These are phyloP conservation scores for Vaccinium vitisidaea DNA, from an alignment of 148 eudicot species.

Conservation along the genomic window DNA sequence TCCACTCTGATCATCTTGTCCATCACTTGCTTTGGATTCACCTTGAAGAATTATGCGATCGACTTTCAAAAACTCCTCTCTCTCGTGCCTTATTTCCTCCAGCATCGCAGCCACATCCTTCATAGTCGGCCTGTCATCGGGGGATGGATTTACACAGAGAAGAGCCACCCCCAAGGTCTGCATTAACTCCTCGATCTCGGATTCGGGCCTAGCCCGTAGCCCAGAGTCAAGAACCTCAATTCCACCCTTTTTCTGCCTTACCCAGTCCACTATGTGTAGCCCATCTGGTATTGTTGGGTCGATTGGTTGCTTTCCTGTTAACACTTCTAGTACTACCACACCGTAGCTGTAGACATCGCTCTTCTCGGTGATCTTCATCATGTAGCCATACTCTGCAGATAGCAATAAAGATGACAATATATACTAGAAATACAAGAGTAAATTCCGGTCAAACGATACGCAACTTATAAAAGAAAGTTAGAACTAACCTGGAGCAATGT, in stretches of 20 bases:
- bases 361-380: constrained; percentile 84
- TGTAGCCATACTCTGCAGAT: constrained; percentile 71
- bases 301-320: constrained; percentile 87
- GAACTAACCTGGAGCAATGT: constrained; percentile 78
- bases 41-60: constrained; percentile 40
- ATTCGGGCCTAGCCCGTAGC: constrained; percentile 45
- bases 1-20: constrained; percentile 19
- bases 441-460: background rate
- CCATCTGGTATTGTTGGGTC: constrained; percentile 89
- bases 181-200: constrained; percentile 69
- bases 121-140: constrained; percentile 79
- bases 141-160: constrained; percentile 58
- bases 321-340: constrained; percentile 70
- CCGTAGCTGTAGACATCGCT: constrained; percentile 94
- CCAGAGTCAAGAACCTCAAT: constrained; percentile 52
- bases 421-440: too few relatives aligned
- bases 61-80: constrained; percentile 61
- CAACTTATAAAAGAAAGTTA: background rate
- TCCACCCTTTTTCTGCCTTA: constrained; percentile 46
- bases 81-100: constrained; percentile 65
- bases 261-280: constrained; percentile 79
- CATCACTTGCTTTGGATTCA: constrained; percentile 9
- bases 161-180: constrained; percentile 73
- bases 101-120: constrained; percentile 87
- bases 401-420: background rate